Evolutionary conservation across 768 basidiomycete species (phyloP), one percentile per base, ranked within the genome.

Genomic region (Auricularia heimuer): DNA sequence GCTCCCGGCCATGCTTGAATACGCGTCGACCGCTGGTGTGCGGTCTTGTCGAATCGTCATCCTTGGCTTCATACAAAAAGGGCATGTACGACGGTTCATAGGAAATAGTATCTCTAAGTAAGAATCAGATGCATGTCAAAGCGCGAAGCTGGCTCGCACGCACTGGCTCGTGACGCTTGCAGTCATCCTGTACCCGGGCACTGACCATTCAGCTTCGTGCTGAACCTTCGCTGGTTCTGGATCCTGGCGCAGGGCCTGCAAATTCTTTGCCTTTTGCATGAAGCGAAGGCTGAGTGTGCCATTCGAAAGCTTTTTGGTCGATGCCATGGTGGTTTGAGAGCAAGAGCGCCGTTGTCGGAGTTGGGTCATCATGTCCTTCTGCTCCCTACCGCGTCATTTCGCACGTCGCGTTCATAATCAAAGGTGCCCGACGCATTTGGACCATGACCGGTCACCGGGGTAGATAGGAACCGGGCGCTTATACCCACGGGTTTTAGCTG

Each of bases 191-290:
- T 69, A 3, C 71, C 75, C 86, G 16, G 83, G 74, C 8, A 89
- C 77, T 69, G 85, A 82, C 87, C 87, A 89, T 70, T 85, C 78
- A 0, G 80, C 84, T 62, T 86, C 85, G 70, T 88, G 86, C 69
- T 82, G 79, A 34, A 86, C 78, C 68, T 79, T 79, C 2, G 84
- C 82, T 61, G 80, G 79, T 58, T 84, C 82, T 1, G 77, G 73
- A 67, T 83, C 79, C 65, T 78, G 78, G 33, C 81, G 77, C 16
- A 81, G 70, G 14, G 82, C 78, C 66, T 85, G 83, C 24, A 81
- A 77, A 1, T 83, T 79, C 2, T 83, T 81, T 0, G 86, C 84
- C 74, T 86, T 87, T 72, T 87, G 87, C 87, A 89, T 89, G 71
- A 89, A 89, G 2, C 83, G 82, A 54, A 89, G 78, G 68, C 83